A percentile compares a stretch with the other conserved stretches of the same genome.
phyloP scores from a whole-genome alignment of 805 yeast genomes.

The Candida oleophila region DNA sequence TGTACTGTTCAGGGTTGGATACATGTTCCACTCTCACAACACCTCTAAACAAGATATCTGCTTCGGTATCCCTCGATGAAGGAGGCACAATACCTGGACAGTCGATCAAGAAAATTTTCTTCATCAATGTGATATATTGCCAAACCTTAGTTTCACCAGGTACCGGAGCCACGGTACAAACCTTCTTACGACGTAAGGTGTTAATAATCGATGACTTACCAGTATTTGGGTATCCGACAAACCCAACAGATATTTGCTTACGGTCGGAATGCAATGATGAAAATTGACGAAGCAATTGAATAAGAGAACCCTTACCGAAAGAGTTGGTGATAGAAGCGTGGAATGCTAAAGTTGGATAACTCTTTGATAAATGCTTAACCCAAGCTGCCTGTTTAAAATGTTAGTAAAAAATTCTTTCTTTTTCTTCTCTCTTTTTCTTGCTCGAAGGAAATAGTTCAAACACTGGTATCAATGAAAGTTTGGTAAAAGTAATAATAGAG shows the following conservation, averaged over 20 bases:
- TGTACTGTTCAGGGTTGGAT: slow-evolving; percentile 90
- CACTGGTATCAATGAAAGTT: not conserved
- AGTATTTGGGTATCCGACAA: slow-evolving; percentile 97
- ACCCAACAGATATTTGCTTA: slow-evolving; percentile 94
- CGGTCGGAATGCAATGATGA: slow-evolving; percentile 88
- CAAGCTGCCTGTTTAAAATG: slow-evolving; percentile 81
- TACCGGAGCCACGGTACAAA: slow-evolving; percentile 95
- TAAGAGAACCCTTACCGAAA: slow-evolving; percentile 95
- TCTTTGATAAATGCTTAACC: slow-evolving; percentile 92
- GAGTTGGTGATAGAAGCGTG: slow-evolving; percentile 98
- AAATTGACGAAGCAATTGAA: slow-evolving; percentile 90
- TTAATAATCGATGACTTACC: slow-evolving; percentile 96
- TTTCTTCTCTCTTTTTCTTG: not conserved
- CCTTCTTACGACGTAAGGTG: slow-evolving; percentile 91
- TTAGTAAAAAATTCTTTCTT: slow-evolving; percentile 14
- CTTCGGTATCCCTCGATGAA: slow-evolving; percentile 79
- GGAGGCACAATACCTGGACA: slow-evolving; percentile 99
- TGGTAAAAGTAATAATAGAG: slow-evolving; percentile 6
- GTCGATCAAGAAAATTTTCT: slow-evolving; percentile 90
- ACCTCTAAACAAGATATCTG: slow-evolving; percentile 92
- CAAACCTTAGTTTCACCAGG: slow-evolving; percentile 99
- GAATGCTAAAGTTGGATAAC: slow-evolving; percentile 92
- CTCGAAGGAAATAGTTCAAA: not conserved
- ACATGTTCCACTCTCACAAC: slow-evolving; percentile 99
- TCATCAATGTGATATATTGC: slow-evolving; percentile 98